phyloP scores from a whole-genome alignment of 2,329 filamentous ascomycete genomes.

The Rhinocladiella similis region DNA sequence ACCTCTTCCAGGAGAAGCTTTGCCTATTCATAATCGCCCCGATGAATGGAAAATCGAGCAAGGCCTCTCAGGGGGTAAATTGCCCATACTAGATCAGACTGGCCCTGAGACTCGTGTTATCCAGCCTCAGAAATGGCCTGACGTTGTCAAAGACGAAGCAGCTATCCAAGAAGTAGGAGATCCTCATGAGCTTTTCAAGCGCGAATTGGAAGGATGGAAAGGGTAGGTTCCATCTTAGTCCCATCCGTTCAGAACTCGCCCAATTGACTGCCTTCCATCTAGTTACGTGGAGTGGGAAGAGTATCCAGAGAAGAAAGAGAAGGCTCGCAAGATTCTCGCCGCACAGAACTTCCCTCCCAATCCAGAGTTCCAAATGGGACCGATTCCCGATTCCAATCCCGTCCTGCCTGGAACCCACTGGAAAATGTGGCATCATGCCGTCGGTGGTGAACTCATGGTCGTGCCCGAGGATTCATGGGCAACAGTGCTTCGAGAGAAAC shows the following conservation, averaged over 20 bases:
- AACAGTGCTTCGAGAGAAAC: constrained; percentile 58
- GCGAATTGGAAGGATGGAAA: constrained; percentile 49
- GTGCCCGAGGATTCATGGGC: constrained; percentile 62
- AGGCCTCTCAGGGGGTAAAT: constrained; percentile 47
- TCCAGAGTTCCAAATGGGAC: constrained; percentile 59
- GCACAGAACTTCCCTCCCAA: constrained; percentile 51
- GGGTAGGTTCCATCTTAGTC: constrained; percentile 37
- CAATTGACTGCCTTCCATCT: too few relatives aligned
- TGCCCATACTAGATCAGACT: constrained; percentile 51
- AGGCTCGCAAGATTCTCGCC: constrained; percentile 57
- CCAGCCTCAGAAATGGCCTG: constrained; percentile 35
- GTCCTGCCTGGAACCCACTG: constrained; percentile 57
- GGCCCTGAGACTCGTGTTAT: constrained; percentile 33
- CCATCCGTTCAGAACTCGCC: constrained; percentile 37
- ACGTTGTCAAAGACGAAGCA: constrained; percentile 10
- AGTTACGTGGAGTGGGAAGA: constrained; percentile 70
- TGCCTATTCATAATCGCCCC: constrained; percentile 14
- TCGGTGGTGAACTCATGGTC: constrained; percentile 46
- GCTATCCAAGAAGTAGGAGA: constrained; percentile 38
- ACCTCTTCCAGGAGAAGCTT: constrained; percentile 6
- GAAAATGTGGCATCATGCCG: constrained; percentile 60
- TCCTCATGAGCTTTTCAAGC: constrained; percentile 40
- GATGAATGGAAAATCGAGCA: constrained; percentile 59
- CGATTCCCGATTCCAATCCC: constrained; percentile 59
- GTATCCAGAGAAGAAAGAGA: constrained; percentile 66